Evolutionary conservation across 2,329 filamentous ascomycete genomes (phyloP).

Genomic region (Chrysosporium queenslandicum): DNA sequence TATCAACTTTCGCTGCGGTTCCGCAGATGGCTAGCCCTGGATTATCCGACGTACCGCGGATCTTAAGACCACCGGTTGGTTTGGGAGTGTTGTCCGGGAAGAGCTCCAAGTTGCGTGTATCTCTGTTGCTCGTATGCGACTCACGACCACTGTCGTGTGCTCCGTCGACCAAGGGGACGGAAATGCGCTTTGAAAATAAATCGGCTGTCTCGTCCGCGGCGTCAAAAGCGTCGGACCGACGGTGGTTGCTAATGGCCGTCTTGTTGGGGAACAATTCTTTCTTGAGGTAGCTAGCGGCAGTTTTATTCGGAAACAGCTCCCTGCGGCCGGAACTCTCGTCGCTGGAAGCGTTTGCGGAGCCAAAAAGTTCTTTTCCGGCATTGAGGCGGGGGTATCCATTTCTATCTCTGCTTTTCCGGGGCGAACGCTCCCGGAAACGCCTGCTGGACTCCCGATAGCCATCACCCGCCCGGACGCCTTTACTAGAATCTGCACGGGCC

Average conservation of each 20-base stretch:
- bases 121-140: slow-evolving; percentile 9
- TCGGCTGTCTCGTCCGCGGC: slow-evolving; percentile 46
- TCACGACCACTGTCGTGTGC: slow-evolving; percentile 12
- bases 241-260: slow-evolving; percentile 33
- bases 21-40: slow-evolving; percentile 33
- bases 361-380: slow-evolving; percentile 50
- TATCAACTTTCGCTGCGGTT: slow-evolving; percentile 24
- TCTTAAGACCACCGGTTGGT: slow-evolving; percentile 41
- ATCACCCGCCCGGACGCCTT: slow-evolving; percentile 19
- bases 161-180: slow-evolving; percentile 43
- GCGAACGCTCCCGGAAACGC: slow-evolving; percentile 37
- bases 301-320: slow-evolving; percentile 41
- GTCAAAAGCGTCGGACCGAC: slow-evolving; percentile 45
- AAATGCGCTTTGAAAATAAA: slow-evolving; percentile 42
- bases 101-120: slow-evolving; percentile 30
- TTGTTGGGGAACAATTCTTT: slow-evolving; percentile 52
- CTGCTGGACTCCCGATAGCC: slow-evolving; percentile 30
- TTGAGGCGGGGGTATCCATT: slow-evolving; percentile 30
- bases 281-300: slow-evolving; percentile 35
- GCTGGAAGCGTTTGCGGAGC: slow-evolving; percentile 15
- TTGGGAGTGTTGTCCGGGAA: slow-evolving; percentile 27
- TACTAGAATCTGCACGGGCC: slow-evolving; percentile 42
- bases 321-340: slow-evolving; percentile 27
- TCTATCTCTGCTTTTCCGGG: slow-evolving; percentile 20
- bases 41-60: slow-evolving; percentile 48